Conservation (phyloP, 257 asterid species). For the Solanum paucissectum region DNA sequence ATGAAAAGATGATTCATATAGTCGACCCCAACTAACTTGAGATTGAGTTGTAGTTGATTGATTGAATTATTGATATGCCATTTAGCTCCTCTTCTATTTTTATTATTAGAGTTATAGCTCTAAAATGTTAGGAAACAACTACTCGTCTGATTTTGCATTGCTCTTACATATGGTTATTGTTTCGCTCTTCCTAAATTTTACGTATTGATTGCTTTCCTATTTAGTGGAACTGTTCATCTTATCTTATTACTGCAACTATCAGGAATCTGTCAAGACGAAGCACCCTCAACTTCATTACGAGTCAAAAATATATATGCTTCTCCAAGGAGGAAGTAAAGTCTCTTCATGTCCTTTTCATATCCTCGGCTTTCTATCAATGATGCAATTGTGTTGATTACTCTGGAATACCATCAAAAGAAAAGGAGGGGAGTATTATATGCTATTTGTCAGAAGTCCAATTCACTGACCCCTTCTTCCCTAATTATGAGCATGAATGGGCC, state of each 20-base stretch:
- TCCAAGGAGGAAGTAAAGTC: conserved; percentile 89
- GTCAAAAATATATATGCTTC: conserved; percentile 83
- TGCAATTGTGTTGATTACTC: background rate
- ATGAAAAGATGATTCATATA: background rate
- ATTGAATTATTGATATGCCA: background rate
- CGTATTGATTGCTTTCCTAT: background rate
- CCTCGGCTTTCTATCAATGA: background rate
- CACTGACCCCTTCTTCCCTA: background rate
- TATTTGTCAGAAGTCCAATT: background rate
- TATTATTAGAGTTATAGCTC: background rate
- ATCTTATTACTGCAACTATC: conserved; percentile 11
- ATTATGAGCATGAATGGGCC: background rate
- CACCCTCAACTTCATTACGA: conserved; percentile 90
- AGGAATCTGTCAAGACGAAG: conserved; percentile 82
- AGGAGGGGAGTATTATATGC: background rate
- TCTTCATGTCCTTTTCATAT: background rate
- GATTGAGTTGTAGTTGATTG: background rate
- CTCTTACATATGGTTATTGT: background rate
- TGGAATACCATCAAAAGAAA: background rate
- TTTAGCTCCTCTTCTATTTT: background rate
- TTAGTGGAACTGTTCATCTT: background rate
- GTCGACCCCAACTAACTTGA: background rate
- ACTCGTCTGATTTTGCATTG: background rate
- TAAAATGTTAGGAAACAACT: background rate
- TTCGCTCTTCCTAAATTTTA: background rate